These are phyloP conservation scores for Golubevia sp. DNA, from an alignment of 1,284 basidiomycete genomes.

Conservation along the genomic window DNA sequence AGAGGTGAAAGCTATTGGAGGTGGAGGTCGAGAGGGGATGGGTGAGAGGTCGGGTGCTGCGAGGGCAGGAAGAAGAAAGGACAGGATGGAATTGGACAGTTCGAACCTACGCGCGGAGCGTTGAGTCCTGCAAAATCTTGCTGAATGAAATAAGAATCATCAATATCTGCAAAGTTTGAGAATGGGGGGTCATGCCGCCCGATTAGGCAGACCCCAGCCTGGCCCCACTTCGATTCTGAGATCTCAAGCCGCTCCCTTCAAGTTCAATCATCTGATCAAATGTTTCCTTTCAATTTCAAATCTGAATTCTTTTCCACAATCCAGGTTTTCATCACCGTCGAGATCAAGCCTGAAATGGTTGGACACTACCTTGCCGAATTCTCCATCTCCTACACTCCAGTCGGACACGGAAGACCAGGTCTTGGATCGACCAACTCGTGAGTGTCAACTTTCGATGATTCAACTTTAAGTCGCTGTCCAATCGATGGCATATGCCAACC, in stretches of 20 bases:
- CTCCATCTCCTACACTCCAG: slow-evolving; percentile 87
- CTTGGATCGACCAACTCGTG: slow-evolving; percentile 95
- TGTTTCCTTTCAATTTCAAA: slow-evolving; percentile 13
- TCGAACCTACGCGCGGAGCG: too few species aligned
- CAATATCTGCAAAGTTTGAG: neutral
- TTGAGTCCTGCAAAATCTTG: too few species aligned
- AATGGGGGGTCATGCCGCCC: neutral
- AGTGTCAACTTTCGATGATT: slow-evolving; percentile 61
- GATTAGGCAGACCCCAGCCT: too few species aligned
- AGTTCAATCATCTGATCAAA: too few species aligned
- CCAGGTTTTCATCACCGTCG: slow-evolving; percentile 90
- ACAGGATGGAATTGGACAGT: too few species aligned
- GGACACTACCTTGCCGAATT: slow-evolving; percentile 97
- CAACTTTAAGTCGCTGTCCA: slow-evolving; percentile 63
- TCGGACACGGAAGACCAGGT: slow-evolving; percentile 99
- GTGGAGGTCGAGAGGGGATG: neutral
- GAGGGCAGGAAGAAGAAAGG: slow-evolving; percentile 3
- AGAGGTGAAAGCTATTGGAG: neutral
- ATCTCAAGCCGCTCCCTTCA: too few species aligned
- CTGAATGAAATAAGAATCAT: neutral
- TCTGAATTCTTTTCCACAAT: slow-evolving; percentile 3
- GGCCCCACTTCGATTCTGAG: too few species aligned
- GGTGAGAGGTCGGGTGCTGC: neutral
- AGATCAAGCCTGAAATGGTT: slow-evolving; percentile 99
- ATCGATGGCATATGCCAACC: too few species aligned